Percentiles rank a stretch among this genome's conserved stretches.
These are phyloP conservation scores for Corymbia citriodora DNA, from an alignment of 441 rosid species.

Conservation along the genomic window DNA sequence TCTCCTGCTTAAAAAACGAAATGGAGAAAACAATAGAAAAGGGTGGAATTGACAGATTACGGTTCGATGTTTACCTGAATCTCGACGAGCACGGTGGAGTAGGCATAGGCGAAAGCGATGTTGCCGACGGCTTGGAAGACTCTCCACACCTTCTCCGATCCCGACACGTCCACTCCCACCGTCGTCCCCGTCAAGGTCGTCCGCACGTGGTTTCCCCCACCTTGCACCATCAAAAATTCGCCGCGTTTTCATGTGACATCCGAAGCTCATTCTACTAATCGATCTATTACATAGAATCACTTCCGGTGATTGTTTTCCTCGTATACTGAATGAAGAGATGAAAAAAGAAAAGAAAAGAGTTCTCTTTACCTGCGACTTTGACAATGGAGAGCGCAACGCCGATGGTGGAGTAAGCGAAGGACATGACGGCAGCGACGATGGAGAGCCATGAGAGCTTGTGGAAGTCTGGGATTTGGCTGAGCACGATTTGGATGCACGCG, in stretches of 20 bases:
- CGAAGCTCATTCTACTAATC: not conserved
- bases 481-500: slow-evolving; percentile 57
- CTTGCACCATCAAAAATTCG: not conserved
- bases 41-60: not conserved
- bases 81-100: slow-evolving; percentile 71
- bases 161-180: slow-evolving; percentile 70
- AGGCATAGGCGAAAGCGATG: slow-evolving; percentile 83
- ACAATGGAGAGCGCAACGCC: slow-evolving; percentile 81
- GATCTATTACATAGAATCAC: not conserved
- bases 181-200: slow-evolving; percentile 53
- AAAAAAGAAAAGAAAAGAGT: not conserved
- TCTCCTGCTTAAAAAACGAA: not conserved
- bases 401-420: slow-evolving; percentile 65
- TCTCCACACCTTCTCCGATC: slow-evolving; percentile 70
- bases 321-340: not conserved
- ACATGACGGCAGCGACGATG: slow-evolving; percentile 75
- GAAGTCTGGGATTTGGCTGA: slow-evolving; percentile 81
- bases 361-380: slow-evolving; percentile 44
- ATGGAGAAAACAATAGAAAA: not conserved
- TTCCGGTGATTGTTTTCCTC: not conserved
- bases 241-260: not conserved
- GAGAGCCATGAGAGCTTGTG: slow-evolving; percentile 96
- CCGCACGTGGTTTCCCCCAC: slow-evolving; percentile 21
- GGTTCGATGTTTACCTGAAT: slow-evolving; percentile 51
- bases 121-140: slow-evolving; percentile 79